These are phyloP conservation scores for Hypoxylon subgilvum DNA, from an alignment of 495 filamentous ascomycete genomes.

Conservation along the genomic window DNA sequence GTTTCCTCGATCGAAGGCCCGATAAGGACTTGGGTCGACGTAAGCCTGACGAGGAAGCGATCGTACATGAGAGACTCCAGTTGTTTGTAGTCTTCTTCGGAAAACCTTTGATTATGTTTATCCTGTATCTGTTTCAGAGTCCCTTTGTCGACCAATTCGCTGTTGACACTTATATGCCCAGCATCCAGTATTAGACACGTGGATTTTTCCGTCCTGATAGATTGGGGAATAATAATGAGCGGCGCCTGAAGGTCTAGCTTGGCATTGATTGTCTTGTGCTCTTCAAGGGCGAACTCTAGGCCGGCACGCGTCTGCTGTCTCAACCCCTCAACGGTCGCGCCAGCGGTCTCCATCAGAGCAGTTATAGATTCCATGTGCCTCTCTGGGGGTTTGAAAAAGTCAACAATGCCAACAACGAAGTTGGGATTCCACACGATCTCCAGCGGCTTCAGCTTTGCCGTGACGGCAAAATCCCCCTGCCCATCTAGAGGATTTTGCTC, in stretches of 20 bases:
- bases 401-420: slow-evolving; percentile 84
- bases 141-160: slow-evolving; percentile 87
- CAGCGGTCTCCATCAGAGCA: slow-evolving; percentile 90
- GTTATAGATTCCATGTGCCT: slow-evolving; percentile 98
- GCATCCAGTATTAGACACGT: slow-evolving; percentile 94
- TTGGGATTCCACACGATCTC: slow-evolving; percentile 97
- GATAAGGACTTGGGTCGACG: slow-evolving; percentile 92
- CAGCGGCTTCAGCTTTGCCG: slow-evolving; percentile 88
- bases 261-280: slow-evolving; percentile 97
- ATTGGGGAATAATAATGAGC: slow-evolving; percentile 93
- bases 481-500: slow-evolving; percentile 95
- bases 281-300: slow-evolving; percentile 91
- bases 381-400: slow-evolving; percentile 95
- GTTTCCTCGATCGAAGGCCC: slow-evolving; percentile 93
- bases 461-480: slow-evolving; percentile 86
- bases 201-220: slow-evolving; percentile 76
- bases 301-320: slow-evolving; percentile 94
- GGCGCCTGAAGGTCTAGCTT: slow-evolving; percentile 95
- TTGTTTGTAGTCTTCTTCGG: slow-evolving; percentile 82
- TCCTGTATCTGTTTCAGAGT: slow-evolving; percentile 87
- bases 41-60: slow-evolving; percentile 87
- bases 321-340: slow-evolving; percentile 91
- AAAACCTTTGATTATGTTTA: slow-evolving; percentile 87
- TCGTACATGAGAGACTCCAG: slow-evolving; percentile 95
- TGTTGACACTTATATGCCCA: slow-evolving; percentile 91